phyloP scores from a whole-genome alignment of 306 rosid species.

The Lathyrus sativus region DNA sequence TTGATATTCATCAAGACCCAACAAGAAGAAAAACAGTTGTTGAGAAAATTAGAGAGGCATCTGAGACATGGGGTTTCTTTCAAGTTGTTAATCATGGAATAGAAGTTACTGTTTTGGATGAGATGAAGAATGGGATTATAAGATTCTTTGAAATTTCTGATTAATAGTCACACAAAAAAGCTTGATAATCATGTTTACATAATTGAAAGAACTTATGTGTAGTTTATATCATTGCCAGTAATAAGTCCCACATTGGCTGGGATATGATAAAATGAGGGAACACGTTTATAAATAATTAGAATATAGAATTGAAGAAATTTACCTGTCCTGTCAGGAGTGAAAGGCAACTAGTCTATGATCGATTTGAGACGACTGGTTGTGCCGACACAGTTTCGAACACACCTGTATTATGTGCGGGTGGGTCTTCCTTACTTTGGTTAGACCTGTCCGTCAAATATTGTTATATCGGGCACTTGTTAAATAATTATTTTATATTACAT shows the following conservation, averaged over 20 bases:
- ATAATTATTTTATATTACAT: no score
- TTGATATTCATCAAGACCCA: no score
- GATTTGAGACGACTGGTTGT: conserved; percentile 70
- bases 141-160: no score
- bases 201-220: no score
- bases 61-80: conserved; percentile 56
- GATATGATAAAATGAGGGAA: not conserved
- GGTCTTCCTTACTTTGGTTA: conserved; percentile 56
- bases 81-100: conserved; percentile 22
- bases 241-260: conserved; percentile 41
- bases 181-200: no score
- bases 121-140: conserved; percentile 36
- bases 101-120: conserved; percentile 33
- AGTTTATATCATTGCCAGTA: no score
- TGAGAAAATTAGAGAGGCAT: conserved; percentile 32
- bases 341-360: conserved; percentile 70
- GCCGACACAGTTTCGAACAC: conserved; percentile 71
- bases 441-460: conserved; percentile 65
- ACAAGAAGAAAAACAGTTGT: no score
- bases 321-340: conserved; percentile 84
- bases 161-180: no score
- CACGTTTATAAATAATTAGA: conserved; percentile 5
- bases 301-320: fast-evolving
- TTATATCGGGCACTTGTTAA: no score
- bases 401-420: conserved; percentile 28